Evolutionary conservation across 2,329 filamentous ascomycete species (phyloP).

Genomic region (Colletotrichum agaves): DNA sequence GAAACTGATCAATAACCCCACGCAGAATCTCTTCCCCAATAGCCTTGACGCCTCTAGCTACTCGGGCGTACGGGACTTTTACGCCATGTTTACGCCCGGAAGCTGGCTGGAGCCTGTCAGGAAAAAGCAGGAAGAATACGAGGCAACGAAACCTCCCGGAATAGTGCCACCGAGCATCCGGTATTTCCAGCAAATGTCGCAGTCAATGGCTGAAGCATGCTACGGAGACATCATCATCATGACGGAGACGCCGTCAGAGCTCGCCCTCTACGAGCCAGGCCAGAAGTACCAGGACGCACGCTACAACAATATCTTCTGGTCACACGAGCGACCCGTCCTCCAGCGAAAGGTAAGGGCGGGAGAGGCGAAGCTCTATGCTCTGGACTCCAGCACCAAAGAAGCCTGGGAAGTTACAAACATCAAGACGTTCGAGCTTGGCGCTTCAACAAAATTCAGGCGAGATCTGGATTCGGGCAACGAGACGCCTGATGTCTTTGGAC

Average conservation of each 20-base stretch:
- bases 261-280: slow-evolving; percentile 16
- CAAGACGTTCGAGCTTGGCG: slow-evolving; percentile 7
- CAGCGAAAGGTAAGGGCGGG: neutral
- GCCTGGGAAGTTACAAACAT: slow-evolving; percentile 3
- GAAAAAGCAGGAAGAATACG: slow-evolving; percentile 1
- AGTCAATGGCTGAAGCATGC: slow-evolving; percentile 16
- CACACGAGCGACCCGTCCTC: slow-evolving; percentile 12
- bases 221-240: slow-evolving; percentile 17
- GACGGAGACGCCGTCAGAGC: slow-evolving; percentile 12
- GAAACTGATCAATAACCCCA: neutral
- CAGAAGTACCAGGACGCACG: slow-evolving; percentile 1
- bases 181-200: slow-evolving; percentile 15
- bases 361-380: neutral
- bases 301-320: slow-evolving; percentile 17
- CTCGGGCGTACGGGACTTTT: neutral
- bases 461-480: slow-evolving; percentile 4
- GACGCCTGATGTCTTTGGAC: slow-evolving; percentile 2
- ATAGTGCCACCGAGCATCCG: slow-evolving; percentile 7
- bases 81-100: slow-evolving; percentile 14
- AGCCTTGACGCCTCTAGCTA: neutral
- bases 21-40: slow-evolving; percentile 2
- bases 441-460: neutral
- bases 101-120: slow-evolving; percentile 9
- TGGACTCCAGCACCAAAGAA: slow-evolving; percentile 12
- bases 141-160: neutral